Conservation (phyloP, 306 rosid species). For the Luffa acutangula region DNA sequence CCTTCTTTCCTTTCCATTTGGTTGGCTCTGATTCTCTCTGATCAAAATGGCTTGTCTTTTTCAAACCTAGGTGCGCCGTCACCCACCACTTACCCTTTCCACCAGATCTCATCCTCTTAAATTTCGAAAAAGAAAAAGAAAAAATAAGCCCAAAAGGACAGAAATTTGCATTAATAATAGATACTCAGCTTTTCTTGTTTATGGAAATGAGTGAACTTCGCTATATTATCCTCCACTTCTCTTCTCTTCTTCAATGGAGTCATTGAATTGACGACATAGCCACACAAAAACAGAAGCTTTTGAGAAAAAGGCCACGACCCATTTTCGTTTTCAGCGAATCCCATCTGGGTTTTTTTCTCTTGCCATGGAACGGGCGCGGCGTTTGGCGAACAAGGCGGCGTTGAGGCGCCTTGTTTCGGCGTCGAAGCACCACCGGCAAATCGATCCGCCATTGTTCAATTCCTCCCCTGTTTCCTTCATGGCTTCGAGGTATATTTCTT, state of each 20-base stretch:
- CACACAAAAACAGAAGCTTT: not conserved
- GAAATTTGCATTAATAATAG: not conserved
- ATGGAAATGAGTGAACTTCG: not conserved
- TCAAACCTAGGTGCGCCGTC: constrained; percentile 35
- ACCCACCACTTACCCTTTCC: constrained; percentile 41
- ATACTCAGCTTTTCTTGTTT: not conserved
- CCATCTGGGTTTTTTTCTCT: not conserved
- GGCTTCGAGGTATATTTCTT: constrained; percentile 59
- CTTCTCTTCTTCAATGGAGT: not conserved
- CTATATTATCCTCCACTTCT: constrained; percentile 2
- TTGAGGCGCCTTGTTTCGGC: constrained; percentile 75
- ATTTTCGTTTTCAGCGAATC: constrained; percentile 15
- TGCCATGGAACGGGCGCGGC: constrained; percentile 91
- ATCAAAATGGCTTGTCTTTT: constrained; percentile 32
- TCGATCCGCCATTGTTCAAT: constrained; percentile 30
- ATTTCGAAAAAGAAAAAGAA: too few species aligned
- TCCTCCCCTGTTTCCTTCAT: constrained; percentile 46
- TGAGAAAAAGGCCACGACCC: not conserved
- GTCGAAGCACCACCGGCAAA: constrained; percentile 53
- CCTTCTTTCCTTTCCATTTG: not conserved
- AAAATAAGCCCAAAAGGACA: not conserved
- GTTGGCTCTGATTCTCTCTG: not conserved
- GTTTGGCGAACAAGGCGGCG: constrained; percentile 75
- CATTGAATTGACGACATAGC: not conserved
- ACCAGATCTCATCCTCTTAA: constrained; percentile 27